A percentile compares a stretch with the other conserved stretches of the same genome.
These are phyloP conservation scores for Laguncularia racemosa DNA, from an alignment of 345 rosid genomes.

Conservation along the genomic window DNA sequence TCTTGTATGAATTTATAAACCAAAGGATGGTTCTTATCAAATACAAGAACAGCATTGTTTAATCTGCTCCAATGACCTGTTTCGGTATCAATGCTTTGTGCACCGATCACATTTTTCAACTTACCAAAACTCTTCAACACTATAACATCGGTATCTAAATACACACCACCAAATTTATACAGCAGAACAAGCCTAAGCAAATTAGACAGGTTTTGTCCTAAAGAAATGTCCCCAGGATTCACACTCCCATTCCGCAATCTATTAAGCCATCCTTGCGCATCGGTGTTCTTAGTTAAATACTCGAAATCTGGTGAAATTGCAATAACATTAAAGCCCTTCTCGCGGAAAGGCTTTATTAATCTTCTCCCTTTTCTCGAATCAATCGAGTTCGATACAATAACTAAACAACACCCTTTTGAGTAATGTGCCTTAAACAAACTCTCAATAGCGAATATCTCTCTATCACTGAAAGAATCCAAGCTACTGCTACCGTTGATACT, in stretches of 20 bases:
- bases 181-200: conserved; percentile 53
- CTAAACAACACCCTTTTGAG: conserved; percentile 36
- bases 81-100: conserved; percentile 43
- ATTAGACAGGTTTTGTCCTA: conserved; percentile 71
- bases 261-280: conserved; percentile 51
- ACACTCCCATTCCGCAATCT: conserved; percentile 44
- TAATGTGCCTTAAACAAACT: conserved; percentile 60
- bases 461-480: conserved; percentile 30
- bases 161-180: conserved; percentile 74
- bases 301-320: conserved; percentile 56
- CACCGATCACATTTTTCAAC: conserved; percentile 61
- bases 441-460: conserved; percentile 55
- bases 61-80: conserved; percentile 57
- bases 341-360: conserved; percentile 41
- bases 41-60: conserved; percentile 66
- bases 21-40: conserved; percentile 61
- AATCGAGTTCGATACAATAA: conserved; percentile 55
- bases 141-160: conserved; percentile 65
- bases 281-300: conserved; percentile 45
- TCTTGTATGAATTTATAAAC: conserved; percentile 54
- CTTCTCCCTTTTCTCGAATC: conserved; percentile 43
- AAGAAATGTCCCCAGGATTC: conserved; percentile 71
- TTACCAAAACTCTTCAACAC: conserved; percentile 45
- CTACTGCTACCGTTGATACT: conserved; percentile 15
- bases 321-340: conserved; percentile 34